Base-by-base conservation (phyloP, 192 early-diverging fungal species). In the Umbelopsis sp. region DNA sequence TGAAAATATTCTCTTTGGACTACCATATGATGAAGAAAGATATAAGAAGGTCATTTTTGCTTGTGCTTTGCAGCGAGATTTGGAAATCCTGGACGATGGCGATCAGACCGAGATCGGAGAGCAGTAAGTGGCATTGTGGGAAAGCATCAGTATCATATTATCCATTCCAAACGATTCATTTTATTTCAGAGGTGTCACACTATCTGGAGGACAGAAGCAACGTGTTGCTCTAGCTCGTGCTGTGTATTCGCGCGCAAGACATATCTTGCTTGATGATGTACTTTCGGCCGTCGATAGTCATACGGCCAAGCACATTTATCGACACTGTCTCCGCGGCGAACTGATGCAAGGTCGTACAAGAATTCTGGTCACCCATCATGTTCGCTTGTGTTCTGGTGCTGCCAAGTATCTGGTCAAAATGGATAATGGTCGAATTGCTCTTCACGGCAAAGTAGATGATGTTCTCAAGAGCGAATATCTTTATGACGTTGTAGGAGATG, bases 221-320 rank as follows among this genome's bases (percentile, higher is more conserved):
- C 86, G 93, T 23, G 80, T 93, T 2, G 88, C 87, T 15, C 82
- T 96, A 37, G 93, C 93, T 1, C 85, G 96, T 13, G 93, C 92
- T 0, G 85, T 88, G 2, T 97, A 95, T 69, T 85, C 88, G 0
- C 78, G 85, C 5, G 86, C 89, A 0, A 80, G 87, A 47, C 88
- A 89, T 13, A 78, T 94, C 41, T 71, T 97, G 1, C 71, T 96
- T 46, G 96, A 97, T 55, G 94, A 97, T 72, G 89, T 90, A 3
- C 81, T 97, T 15, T 82, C 79, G 27, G 81, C 83, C 7, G 81
- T 91, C 1, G 88, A 88, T 45, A 78, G 77, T 22, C 80, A 75
- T 27, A 80, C 81, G 0, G 82, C 84, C 13, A 68, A 70, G 9
- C 79, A 77, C n/a, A 77, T 90, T 15, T 89, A 85, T 48, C 74